Base-by-base conservation (phyloP, 1,284 basidiomycete genomes). In the Lentinula novae-zelandiae region DNA sequence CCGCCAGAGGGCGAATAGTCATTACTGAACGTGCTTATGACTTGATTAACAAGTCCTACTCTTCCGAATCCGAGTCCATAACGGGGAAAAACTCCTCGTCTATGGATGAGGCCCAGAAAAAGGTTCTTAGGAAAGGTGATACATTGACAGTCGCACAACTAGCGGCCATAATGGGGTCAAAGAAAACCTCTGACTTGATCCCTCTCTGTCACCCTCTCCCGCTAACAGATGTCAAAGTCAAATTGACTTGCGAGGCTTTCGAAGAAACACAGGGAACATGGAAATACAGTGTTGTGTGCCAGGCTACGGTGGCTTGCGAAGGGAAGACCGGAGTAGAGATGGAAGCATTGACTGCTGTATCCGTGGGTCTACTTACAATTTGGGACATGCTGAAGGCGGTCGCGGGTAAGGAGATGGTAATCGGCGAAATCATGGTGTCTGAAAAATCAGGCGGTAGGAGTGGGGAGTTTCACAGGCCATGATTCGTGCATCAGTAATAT, bases 371-470 rank as follows among this genome's bases (percentile, higher is more conserved):
- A 48, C 75, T 95, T 63, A 93, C 92, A 0, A 84, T 95, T 20
- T 95, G 93, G 93, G 94, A 95, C 70, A 95, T 95, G 93, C 79
- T 93, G 49, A 95, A 96, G 74, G 90, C 91, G 5, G 87, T 95
- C 1, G 91, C 89, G 3, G 93, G 93, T 17, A 83, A 82, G 70
- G 88, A 92, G 60, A 96, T 95, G 93, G 76, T 82, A 60, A 91
- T 92, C 59, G 75, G 80, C 36, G 83, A 85, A 31, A 82, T 95
- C 54, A 72, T 79, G 65, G 90, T 95, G 2, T 77, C 78, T 2
- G 72, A 74, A 33, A 95, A 95, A 71, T 76, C 78, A 22, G 93
- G 92, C 17, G 93, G 93, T 10, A 82, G 80, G 72, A 89, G 85
- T 67, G 91, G 90, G 2, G 85, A 86, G 67, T 90, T 89, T 60